Base-by-base conservation (phyloP, 2,329 filamentous ascomycete species). In the Penicillium sp. region DNA sequence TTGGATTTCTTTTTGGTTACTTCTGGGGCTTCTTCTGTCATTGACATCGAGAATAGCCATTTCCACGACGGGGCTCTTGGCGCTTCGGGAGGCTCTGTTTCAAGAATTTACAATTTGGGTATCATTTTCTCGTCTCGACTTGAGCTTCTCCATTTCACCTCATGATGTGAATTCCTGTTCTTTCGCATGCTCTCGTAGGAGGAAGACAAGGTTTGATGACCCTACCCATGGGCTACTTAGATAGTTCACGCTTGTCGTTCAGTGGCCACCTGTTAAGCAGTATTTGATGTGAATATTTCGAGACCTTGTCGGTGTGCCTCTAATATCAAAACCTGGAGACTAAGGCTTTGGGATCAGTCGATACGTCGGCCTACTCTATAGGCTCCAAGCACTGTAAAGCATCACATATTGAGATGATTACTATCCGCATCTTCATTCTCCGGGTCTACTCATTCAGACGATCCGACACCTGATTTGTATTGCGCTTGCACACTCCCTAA, bases 1-100 rank as follows among this genome's bases (percentile, higher is more conserved):
- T 56, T 63, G 57, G 30, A 47, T 51, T 55, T 55, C 10, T 53
- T 51, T 30, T 33, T n/a, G 26, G 13, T 44, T 56, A 12, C 19
- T 44, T 44, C 13, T 42, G 40, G 17, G 40, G 17, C n/a, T 51
- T 44, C 28, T 49, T n/a, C 47, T 45, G n/a, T 51, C 22, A 33
- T 30, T 44, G 19, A 30, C 8, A 37, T 26, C 47, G 44, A 49
- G 19, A 17, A 28, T 44, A 49, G 62, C 42, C 24, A 54, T 37
- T 28, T 59, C 17, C 40, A 40, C 51, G 57, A 47, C 28, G 53
- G 42, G 55, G 47, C 33, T 61, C 40, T 24, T 19, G 30, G 56
- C 42, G 19, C 35, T 35, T 59, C 59, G 22, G 13, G 9, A 35
- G 15, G 37, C 35, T 53, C 22, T 24, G 15, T 26, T n/a, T 56